Evolutionary conservation across 176 grass and related monocot species (phyloP).

Genomic region (Phyllostachys edulis): DNA sequence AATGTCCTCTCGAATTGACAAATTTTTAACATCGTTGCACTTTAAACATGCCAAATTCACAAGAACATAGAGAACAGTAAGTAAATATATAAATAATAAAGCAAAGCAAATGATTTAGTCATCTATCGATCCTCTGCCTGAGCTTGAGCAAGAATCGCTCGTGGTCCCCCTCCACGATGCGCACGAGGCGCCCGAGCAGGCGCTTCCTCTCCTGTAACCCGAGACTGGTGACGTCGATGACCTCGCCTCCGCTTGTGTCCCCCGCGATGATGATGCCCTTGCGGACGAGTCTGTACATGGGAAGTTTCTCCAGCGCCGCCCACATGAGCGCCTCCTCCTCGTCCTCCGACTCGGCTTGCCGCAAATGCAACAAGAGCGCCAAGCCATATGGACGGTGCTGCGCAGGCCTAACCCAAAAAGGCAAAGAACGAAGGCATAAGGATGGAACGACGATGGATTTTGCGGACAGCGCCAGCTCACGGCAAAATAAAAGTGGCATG

Average conservation of each 20-base stretch:
- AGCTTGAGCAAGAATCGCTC: slow-evolving; percentile 62
- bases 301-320: slow-evolving; percentile 60
- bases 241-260: not conserved
- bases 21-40: too few species aligned
- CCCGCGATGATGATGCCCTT: slow-evolving; percentile 31
- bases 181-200: slow-evolving; percentile 51
- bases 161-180: slow-evolving; percentile 58
- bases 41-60: too few species aligned
- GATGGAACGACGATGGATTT: too few species aligned
- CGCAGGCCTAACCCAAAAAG: too few species aligned
- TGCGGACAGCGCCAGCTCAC: too few species aligned
- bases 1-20: too few species aligned
- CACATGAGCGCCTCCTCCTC: slow-evolving; percentile 65
- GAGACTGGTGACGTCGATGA: slow-evolving; percentile 43
- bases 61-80: too few species aligned
- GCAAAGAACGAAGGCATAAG: too few species aligned
- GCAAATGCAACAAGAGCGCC: not conserved
- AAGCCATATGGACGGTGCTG: too few species aligned
- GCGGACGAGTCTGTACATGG: slow-evolving; percentile 49
- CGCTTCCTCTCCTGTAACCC: slow-evolving; percentile 41
- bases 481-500: too few species aligned
- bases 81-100: not conserved
- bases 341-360: slow-evolving; percentile 27
- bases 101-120: not conserved
- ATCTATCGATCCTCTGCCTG: slow-evolving; percentile 49